Evolutionary conservation across 352 stramenopile genomes (phyloP).

Genomic region (Phytophthora cryptogea): DNA sequence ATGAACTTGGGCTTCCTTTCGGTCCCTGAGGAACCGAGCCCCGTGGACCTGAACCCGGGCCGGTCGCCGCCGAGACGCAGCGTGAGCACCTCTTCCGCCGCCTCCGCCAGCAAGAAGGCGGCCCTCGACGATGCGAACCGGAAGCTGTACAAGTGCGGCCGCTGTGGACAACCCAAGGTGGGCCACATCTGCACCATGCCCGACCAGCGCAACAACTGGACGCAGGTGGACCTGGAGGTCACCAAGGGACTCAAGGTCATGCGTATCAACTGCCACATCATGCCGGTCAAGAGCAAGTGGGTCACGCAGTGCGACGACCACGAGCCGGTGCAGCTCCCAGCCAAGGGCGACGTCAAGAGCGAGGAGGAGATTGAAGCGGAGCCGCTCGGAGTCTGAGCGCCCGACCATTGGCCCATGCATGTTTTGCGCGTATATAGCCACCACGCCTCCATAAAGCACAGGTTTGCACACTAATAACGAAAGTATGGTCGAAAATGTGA

Average conservation of each 20-base stretch:
- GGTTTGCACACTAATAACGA: slow-evolving; percentile 22
- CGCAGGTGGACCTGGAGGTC: slow-evolving; percentile 75
- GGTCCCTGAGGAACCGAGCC: slow-evolving; percentile 64
- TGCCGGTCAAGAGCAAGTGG: slow-evolving; percentile 73
- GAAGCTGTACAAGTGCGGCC: slow-evolving; percentile 88
- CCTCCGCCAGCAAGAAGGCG: slow-evolving; percentile 36
- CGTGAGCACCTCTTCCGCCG: slow-evolving; percentile 23
- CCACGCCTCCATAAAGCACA: slow-evolving; percentile 14
- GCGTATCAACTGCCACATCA: slow-evolving; percentile 75
- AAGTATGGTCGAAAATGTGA: slow-evolving; percentile 23
- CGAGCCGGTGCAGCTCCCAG: slow-evolving; percentile 26
- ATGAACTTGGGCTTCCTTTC: slow-evolving; percentile 77
- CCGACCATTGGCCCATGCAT: slow-evolving; percentile 5
- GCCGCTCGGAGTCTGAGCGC: slow-evolving; percentile 28
- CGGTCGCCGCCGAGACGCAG: slow-evolving; percentile 33
- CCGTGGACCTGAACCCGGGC: slow-evolving; percentile 40
- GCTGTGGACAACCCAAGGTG: slow-evolving; percentile 85
- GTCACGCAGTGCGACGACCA: slow-evolving; percentile 70
- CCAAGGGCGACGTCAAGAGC: slow-evolving; percentile 30
- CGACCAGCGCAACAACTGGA: slow-evolving; percentile 87
- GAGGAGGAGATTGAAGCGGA: slow-evolving; percentile 38
- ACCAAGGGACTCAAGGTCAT: slow-evolving; percentile 78
- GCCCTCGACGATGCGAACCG: slow-evolving; percentile 51
- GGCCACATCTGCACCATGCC: slow-evolving; percentile 88
- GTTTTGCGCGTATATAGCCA: slow-evolving; percentile 26